Evolutionary conservation across 371 early-diverging fungal species (phyloP).

Genomic region (Mortierella sp.): DNA sequence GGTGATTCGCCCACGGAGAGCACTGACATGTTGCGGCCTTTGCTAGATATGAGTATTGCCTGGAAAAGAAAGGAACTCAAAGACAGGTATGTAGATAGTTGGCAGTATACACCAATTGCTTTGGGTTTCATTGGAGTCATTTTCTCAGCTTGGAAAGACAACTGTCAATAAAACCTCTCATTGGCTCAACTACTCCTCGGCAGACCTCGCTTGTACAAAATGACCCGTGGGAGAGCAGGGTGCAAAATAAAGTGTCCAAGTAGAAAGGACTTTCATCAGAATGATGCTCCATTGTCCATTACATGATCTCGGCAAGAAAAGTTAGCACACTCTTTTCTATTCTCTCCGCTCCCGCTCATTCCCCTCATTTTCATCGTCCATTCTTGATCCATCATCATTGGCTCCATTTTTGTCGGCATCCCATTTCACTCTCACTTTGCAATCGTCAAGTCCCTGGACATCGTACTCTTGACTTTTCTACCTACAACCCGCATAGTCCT

Average conservation of each 20-base stretch:
- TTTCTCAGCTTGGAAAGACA: too few species aligned
- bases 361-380: neutral
- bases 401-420: constrained; percentile 2
- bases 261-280: neutral
- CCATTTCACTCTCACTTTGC: neutral
- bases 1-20: too few species aligned
- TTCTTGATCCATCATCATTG: neutral
- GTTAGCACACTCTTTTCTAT: constrained; percentile 3
- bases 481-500: constrained; percentile 34
- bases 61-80: too few species aligned
- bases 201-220: too few species aligned
- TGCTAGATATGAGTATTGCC: too few species aligned
- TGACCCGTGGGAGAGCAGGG: constrained; percentile 3
- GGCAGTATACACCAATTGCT: too few species aligned
- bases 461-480: constrained; percentile 38
- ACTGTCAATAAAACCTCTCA: too few species aligned
- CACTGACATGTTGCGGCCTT: too few species aligned
- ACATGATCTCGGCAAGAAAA: constrained; percentile 13
- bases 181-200: too few species aligned
- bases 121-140: too few species aligned
- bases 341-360: neutral
- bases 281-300: constrained; percentile 2
- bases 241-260: neutral
- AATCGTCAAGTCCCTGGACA: neutral
- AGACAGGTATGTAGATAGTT: too few species aligned